Evolutionary conservation across 2,329 filamentous ascomycete genomes (phyloP).

Genomic region (Aspergillus arachidicola): DNA sequence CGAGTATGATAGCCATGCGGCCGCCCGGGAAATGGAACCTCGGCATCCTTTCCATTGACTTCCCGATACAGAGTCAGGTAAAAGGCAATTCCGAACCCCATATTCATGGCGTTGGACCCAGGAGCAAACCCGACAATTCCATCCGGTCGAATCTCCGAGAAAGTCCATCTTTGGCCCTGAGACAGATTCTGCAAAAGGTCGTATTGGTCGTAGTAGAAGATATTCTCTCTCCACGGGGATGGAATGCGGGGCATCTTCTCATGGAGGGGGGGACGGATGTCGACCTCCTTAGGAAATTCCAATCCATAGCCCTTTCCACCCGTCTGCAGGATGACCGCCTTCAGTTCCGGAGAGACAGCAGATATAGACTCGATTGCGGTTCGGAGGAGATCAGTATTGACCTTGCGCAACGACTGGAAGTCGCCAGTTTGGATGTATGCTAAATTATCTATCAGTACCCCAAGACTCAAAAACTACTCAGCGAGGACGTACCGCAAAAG

Average conservation of each 20-base stretch:
- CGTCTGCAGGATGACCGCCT: conserved; percentile 36
- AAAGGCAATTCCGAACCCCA: conserved; percentile 25
- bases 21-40: no score
- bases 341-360: no score
- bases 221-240: conserved; percentile 24
- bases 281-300: conserved; percentile 33
- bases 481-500: no score
- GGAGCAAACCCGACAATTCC: conserved; percentile 31
- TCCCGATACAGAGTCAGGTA: conserved; percentile 26
- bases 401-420: no score
- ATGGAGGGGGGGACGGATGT: conserved; percentile 28
- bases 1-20: no score
- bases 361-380: no score
- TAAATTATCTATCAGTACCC: no score
- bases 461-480: no score
- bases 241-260: conserved; percentile 31
- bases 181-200: conserved; percentile 24
- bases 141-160: conserved; percentile 35
- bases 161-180: conserved; percentile 31
- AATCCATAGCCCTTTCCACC: conserved; percentile 45
- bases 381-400: no score
- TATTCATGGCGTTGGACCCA: conserved; percentile 25
- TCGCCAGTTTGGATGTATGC: no score
- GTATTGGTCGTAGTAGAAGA: conserved; percentile 35
- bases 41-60: no score